phyloP scores from a whole-genome alignment of 352 stramenopile species.

The Globisporangium spiculum region DNA sequence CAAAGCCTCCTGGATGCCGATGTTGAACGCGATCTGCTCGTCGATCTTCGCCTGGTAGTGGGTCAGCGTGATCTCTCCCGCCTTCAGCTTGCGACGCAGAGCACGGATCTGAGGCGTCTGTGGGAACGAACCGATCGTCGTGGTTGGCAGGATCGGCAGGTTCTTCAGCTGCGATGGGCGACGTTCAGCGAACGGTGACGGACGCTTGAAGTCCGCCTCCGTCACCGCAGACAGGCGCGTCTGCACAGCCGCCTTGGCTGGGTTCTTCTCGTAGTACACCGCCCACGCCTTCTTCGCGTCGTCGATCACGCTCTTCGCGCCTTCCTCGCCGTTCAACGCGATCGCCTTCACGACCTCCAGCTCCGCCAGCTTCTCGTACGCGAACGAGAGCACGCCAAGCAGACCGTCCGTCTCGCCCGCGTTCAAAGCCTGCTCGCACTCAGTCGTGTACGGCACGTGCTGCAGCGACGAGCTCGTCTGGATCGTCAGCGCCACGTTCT shows the following conservation, averaged over 20 bases:
- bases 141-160: conserved; percentile 86
- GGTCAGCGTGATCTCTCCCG: conserved; percentile 64
- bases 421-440: conserved; percentile 74
- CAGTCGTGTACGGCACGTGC: conserved; percentile 87
- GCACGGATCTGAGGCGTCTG: conserved; percentile 89
- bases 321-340: conserved; percentile 53
- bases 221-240: conserved; percentile 56
- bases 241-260: conserved; percentile 62
- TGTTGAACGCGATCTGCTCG: conserved; percentile 91
- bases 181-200: conserved; percentile 76
- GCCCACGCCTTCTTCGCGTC: conserved; percentile 60
- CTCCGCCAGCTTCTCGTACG: conserved; percentile 90
- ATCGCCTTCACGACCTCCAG: conserved; percentile 81
- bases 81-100: conserved; percentile 79
- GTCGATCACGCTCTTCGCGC: conserved; percentile 47
- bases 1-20: conserved; percentile 89
- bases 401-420: conserved; percentile 68
- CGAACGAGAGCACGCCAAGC: conserved; percentile 80
- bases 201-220: conserved; percentile 77
- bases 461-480: conserved; percentile 90
- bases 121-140: conserved; percentile 94
- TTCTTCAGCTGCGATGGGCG: conserved; percentile 64
- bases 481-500: conserved; percentile 59
- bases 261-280: conserved; percentile 84
- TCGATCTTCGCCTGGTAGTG: conserved; percentile 88